Base-by-base conservation (phyloP, 306 rosid genomes). In the Ceratonia siliqua region DNA sequence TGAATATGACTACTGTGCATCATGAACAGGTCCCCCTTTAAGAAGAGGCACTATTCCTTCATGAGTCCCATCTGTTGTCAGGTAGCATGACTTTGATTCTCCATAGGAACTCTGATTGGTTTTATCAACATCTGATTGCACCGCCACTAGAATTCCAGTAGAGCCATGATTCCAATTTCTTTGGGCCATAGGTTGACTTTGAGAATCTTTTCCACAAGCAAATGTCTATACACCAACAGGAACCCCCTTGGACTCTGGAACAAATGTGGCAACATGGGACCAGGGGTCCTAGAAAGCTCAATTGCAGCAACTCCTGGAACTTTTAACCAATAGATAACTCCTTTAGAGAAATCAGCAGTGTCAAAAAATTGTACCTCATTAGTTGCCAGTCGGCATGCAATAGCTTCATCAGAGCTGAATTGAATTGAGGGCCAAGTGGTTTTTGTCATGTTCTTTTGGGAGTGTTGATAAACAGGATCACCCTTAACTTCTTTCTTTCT, bases 21-120 rank as follows among this genome's bases (percentile, higher is more conserved):
- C 97, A 81, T 94, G 98, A 78, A 94, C 86, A 41, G 97, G 98
- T 39, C 97, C 98, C 24, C 89, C 98, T 84, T 94, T 91, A 94
- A 97, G 90, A 67, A 94, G 98, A 81, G 96, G 89, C 25, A 94
- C 97, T 74, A 85, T 90, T 79, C 96, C 92, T 85, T 91, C 98
- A 76, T 87, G 89, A 66, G 41, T 72, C 46, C 97, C 96, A 80
- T 94, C 97, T 2, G 94, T 91, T 56, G 98, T 89, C 79, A 94
- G 74, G 85, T 91, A 91, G 91, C 81, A 84, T 68, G 91, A 82
- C 84, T 91, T 94, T 33, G 98, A 87, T 75, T 94, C 98, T 66
- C 98, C 97, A 61, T 89, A 89, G 82, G 91, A 94, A 87, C 98
- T 94, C 72, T 94, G 98, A 82, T 94, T 94, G 76, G 97, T 94